Conservation (phyloP, 441 rosid genomes). For the Manihot esculenta region DNA sequence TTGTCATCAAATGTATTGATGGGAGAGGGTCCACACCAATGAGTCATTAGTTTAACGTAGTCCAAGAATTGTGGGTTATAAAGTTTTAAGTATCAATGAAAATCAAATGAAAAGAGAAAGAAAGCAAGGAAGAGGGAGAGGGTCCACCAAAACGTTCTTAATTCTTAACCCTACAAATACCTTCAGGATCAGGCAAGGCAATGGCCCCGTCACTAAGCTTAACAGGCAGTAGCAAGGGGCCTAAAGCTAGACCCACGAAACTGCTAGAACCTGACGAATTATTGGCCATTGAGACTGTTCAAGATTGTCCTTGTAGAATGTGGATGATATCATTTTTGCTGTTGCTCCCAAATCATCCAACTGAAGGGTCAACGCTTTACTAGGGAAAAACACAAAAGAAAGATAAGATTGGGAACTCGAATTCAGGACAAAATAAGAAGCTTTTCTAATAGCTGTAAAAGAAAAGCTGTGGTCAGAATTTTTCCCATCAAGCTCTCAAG, state of each 20-base stretch:
- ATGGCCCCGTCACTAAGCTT: too few species aligned
- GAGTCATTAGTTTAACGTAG: too few species aligned
- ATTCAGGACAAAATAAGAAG: slow-evolving; percentile 8
- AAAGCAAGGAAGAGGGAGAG: too few species aligned
- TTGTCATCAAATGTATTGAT: too few species aligned
- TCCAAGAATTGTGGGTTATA: too few species aligned
- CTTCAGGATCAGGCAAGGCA: too few species aligned
- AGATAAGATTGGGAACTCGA: background rate
- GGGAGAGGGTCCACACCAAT: too few species aligned
- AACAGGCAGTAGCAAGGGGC: background rate
- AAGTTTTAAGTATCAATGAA: too few species aligned
- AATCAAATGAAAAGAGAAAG: too few species aligned
- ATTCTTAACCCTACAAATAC: too few species aligned
- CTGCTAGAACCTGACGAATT: background rate
- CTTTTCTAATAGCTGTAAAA: slow-evolving; percentile 4
- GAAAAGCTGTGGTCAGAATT: slow-evolving; percentile 24
- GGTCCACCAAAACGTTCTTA: too few species aligned
- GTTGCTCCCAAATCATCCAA: slow-evolving; percentile 6
- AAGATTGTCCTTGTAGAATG: background rate
- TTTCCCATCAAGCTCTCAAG: slow-evolving; percentile 9
- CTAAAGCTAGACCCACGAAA: background rate
- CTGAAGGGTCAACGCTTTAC: slow-evolving; percentile 22
- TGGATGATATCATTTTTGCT: background rate
- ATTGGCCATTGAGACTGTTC: background rate
- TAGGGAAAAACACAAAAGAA: background rate